phyloP scores from a whole-genome alignment of 2,329 filamentous ascomycete species.

The Cytospora paraplurivora region DNA sequence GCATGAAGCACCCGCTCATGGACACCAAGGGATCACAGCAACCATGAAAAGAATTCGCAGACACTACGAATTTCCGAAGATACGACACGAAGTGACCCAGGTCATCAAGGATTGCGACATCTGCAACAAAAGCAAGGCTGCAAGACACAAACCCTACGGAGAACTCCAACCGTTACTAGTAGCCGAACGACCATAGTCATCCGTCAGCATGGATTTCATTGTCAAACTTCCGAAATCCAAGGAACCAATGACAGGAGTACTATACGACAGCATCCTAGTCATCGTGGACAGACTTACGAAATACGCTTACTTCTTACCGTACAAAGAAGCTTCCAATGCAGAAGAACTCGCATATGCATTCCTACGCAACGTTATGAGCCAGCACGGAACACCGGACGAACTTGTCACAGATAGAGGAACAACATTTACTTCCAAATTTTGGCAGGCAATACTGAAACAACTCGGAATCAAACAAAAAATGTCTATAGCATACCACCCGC shows the following conservation, averaged over 20 bases:
- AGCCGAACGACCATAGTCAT: not conserved
- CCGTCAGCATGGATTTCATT: conserved; percentile 4
- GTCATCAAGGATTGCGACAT: not conserved
- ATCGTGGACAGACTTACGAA: not conserved
- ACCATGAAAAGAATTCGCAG: not conserved
- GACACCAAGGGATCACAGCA: conserved; percentile 2
- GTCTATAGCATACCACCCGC: too few species aligned
- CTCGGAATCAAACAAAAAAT: too few species aligned
- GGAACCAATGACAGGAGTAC: not conserved
- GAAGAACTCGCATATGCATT: too few species aligned
- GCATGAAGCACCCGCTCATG: not conserved
- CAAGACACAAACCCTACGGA: not conserved
- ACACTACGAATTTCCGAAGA: conserved; percentile 3
- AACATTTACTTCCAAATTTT: too few species aligned
- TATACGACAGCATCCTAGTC: not conserved
- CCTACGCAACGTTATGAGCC: too few species aligned
- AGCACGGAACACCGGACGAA: too few species aligned
- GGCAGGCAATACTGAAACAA: too few species aligned
- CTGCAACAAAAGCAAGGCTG: not conserved
- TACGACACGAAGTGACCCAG: not conserved
- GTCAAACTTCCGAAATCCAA: not conserved
- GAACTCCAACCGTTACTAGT: not conserved
- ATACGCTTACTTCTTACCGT: too few species aligned
- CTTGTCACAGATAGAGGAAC: too few species aligned
- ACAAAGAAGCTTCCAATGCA: too few species aligned